phyloP scores from a whole-genome alignment of 352 stramenopile genomes.

The Pythium sukuiense region DNA sequence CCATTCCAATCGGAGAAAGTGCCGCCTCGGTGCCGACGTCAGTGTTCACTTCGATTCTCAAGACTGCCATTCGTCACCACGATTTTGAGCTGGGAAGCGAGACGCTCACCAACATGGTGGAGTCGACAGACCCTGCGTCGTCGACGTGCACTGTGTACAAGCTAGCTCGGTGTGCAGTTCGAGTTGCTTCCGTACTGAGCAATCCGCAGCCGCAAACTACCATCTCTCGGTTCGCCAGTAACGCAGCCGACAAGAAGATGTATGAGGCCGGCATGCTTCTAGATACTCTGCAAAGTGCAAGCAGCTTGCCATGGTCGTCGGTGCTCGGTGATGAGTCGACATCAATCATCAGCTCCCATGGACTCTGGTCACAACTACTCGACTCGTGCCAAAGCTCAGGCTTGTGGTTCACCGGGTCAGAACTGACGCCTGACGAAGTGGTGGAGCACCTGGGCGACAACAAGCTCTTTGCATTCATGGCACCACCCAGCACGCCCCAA shows the following conservation, averaged over 20 bases:
- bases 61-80: constrained; percentile 20
- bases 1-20: background rate
- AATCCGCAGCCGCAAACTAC: background rate
- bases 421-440: constrained; percentile 30
- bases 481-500: background rate
- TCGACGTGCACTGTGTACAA: constrained; percentile 2
- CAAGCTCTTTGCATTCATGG: constrained; percentile 10
- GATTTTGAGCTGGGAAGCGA: constrained; percentile 33
- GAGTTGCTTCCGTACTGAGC: background rate
- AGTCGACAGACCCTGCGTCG: background rate
- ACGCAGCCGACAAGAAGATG: background rate
- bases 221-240: too few relatives aligned
- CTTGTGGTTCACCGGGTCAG: constrained; percentile 35
- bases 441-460: constrained; percentile 42
- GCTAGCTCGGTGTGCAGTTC: background rate
- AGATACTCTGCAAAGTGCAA: background rate
- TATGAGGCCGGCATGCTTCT: background rate
- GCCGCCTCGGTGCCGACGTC: constrained; percentile 3
- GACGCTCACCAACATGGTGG: background rate
- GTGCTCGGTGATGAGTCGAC: background rate
- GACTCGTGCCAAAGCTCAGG: constrained; percentile 34
- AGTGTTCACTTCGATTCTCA: constrained; percentile 42
- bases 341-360: background rate
- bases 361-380: constrained; percentile 27
- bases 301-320: background rate